A percentile compares a stretch with the other conserved stretches of the same genome.
These are phyloP conservation scores for Pugionium dolabratum DNA, from an alignment of 345 rosid genomes.

Conservation along the genomic window DNA sequence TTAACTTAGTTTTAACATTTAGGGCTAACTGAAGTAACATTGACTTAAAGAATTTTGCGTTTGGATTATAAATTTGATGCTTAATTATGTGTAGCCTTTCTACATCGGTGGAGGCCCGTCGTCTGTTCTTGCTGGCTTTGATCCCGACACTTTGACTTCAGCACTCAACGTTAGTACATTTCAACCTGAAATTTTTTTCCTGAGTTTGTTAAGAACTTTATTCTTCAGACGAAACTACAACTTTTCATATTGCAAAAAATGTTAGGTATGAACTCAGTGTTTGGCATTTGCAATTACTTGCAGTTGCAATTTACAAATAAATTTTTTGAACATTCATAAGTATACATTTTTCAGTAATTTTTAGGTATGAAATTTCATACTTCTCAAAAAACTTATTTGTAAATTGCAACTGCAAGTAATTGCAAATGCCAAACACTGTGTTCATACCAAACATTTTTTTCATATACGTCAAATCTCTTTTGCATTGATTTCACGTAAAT, in stretches of 20 bases:
- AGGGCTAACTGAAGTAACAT: background rate
- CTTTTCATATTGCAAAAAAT: too few species aligned
- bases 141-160: constrained; percentile 54
- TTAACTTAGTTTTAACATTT: constrained; percentile 1
- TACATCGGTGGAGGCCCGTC: constrained; percentile 80
- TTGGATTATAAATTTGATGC: constrained; percentile 8
- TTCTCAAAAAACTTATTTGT: too few species aligned
- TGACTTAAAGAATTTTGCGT: background rate
- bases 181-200: background rate
- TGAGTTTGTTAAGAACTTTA: background rate
- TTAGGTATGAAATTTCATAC: too few species aligned
- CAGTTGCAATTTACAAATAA: too few species aligned
- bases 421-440: too few species aligned
- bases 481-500: background rate
- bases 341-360: too few species aligned
- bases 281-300: too few species aligned
- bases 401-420: too few species aligned
- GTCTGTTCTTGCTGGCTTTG: constrained; percentile 71
- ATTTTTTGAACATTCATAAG: too few species aligned
- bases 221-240: background rate
- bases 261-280: too few species aligned
- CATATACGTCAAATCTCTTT: too few species aligned
- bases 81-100: constrained; percentile 58
- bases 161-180: constrained; percentile 69
- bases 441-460: too few species aligned